Percentiles rank a stretch among this genome's conserved stretches.
phyloP scores from a whole-genome alignment of 2,329 filamentous ascomycete species.

The Clarireedia sp. region DNA sequence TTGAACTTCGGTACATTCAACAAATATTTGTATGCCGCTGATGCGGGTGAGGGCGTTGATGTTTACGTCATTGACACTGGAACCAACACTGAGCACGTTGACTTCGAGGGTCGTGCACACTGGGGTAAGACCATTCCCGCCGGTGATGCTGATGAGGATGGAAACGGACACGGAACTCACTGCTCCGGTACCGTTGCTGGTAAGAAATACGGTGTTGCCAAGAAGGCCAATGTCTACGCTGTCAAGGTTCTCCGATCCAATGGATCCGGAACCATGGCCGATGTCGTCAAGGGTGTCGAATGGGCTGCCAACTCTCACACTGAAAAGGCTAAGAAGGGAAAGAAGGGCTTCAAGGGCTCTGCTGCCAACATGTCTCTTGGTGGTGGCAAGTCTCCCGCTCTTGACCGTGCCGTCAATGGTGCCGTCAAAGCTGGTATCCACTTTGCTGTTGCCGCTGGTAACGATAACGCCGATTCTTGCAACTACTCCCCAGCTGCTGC shows the following conservation, averaged over 20 bases:
- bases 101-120: conserved; percentile 90
- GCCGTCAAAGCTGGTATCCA: conserved; percentile 87
- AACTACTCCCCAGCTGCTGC: conserved; percentile 97
- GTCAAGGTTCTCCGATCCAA: conserved; percentile 98
- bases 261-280: conserved; percentile 96
- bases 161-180: conserved; percentile 97
- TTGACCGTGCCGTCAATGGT: conserved; percentile 89
- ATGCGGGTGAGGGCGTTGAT: conserved; percentile 94
- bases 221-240: conserved; percentile 94
- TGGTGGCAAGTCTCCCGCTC: conserved; percentile 88
- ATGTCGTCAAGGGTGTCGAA: conserved; percentile 97
- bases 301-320: conserved; percentile 77
- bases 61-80: conserved; percentile 98
- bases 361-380: conserved; percentile 99
- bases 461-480: conserved; percentile 98
- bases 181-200: conserved; percentile 97
- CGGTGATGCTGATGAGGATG: conserved; percentile 80
- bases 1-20: conserved; percentile 91
- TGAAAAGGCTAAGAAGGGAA: conserved; percentile 72
- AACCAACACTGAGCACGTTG: conserved; percentile 86
- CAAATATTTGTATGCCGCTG: conserved; percentile 89
- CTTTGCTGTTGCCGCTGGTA: conserved; percentile 96
- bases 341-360: conserved; percentile 96
- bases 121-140: conserved; percentile 96
- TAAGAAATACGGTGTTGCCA: conserved; percentile 98